Evolutionary conservation across 108 stramenopile species (phyloP).

Genomic region (Schizochytrium sp.): DNA sequence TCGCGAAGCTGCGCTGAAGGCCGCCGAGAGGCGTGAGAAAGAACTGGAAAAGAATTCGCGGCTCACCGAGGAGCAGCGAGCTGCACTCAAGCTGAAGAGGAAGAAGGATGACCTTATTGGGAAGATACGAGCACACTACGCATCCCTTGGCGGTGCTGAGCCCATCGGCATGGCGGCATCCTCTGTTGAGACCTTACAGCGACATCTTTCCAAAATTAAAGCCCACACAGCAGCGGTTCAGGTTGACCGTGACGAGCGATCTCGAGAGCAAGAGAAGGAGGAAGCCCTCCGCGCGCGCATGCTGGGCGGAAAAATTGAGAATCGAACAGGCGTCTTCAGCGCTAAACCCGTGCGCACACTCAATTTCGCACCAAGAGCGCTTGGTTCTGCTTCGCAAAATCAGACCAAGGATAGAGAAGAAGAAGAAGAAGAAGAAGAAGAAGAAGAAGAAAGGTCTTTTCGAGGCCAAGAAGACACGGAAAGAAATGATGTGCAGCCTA

Average conservation of each 20-base stretch:
- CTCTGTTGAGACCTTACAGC: neutral
- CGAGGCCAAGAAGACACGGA: no score
- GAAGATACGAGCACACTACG: neutral
- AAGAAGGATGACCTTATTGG: constrained; percentile 9
- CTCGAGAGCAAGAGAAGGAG: neutral
- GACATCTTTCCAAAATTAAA: neutral
- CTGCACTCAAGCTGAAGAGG: neutral
- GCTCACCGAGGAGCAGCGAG: neutral
- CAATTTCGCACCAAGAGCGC: neutral
- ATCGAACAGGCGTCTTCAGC: neutral
- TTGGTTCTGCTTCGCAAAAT: neutral
- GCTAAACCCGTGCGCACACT: neutral
- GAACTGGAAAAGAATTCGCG: neutral
- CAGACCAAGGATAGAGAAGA: neutral
- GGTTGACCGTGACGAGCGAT: neutral
- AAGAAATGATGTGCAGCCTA: no score
- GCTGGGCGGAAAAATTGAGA: neutral
- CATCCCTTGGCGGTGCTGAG: neutral
- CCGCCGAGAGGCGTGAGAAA: neutral
- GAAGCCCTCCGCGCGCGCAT: neutral
- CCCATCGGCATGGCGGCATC: neutral
- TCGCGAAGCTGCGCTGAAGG: neutral
- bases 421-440: neutral
- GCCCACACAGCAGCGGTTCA: neutral
- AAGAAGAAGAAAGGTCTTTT: no score